phyloP scores from a whole-genome alignment of 495 filamentous ascomycete genomes.

The Chaetomidium leptoderma region DNA sequence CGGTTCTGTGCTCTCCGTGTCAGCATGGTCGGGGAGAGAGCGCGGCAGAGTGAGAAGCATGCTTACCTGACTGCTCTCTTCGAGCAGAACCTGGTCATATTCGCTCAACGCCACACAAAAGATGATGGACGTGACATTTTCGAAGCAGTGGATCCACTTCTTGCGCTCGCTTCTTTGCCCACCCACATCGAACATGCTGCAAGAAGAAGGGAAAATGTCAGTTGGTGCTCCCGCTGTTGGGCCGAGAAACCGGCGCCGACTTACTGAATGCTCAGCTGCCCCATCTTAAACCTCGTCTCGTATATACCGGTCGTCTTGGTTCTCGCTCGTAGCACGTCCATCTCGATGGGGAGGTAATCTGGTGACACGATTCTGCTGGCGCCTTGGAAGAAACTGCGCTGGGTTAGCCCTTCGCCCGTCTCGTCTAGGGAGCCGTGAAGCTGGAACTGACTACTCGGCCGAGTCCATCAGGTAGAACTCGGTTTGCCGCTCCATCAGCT shows the following conservation, averaged over 20 bases:
- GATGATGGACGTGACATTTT: constrained; percentile 99
- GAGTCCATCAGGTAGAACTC: constrained; percentile 99
- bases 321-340: constrained; percentile 88
- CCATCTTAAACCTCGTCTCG: constrained; percentile 97
- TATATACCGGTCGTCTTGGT: constrained; percentile 99
- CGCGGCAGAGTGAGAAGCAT: not conserved
- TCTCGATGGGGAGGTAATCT: constrained; percentile 85
- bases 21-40: no score
- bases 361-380: constrained; percentile 76
- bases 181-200: constrained; percentile 97
- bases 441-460: constrained; percentile 79
- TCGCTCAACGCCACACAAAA: constrained; percentile 98
- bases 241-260: constrained; percentile 30
- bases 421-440: no score
- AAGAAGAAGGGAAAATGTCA: constrained; percentile 23
- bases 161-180: constrained; percentile 96
- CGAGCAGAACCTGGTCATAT: constrained; percentile 93
- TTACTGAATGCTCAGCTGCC: constrained; percentile 97
- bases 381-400: constrained; percentile 85
- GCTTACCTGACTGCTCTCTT: constrained; percentile 90
- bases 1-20: constrained; percentile 63
- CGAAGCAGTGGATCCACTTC: constrained; percentile 99
- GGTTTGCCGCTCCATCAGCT: constrained; percentile 85
- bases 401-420: constrained; percentile 5
- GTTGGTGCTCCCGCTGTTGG: not conserved